Evolutionary conservation across 768 basidiomycete species (phyloP).

Genomic region (Tulasnella sp.): DNA sequence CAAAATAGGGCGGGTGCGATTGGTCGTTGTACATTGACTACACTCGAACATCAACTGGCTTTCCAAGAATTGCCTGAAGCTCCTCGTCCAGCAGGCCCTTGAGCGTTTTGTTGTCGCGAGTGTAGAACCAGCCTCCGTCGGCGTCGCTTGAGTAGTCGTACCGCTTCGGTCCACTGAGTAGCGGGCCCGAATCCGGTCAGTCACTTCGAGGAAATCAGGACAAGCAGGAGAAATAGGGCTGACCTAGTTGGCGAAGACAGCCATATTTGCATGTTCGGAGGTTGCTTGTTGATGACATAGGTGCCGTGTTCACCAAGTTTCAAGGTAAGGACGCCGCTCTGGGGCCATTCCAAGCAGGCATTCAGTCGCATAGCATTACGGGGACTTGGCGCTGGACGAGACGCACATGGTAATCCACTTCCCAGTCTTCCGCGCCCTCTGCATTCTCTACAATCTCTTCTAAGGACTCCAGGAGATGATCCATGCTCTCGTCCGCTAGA

Average conservation of each 20-base stretch:
- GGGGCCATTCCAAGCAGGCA: slow-evolving; percentile 4
- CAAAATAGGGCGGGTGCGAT: not conserved
- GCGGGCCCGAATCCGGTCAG: not conserved
- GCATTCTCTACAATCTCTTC: slow-evolving; percentile 56
- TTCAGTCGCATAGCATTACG: not conserved
- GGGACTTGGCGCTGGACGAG: not conserved
- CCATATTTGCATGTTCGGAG: slow-evolving; percentile 97
- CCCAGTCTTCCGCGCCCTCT: slow-evolving; percentile 44
- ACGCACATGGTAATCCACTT: slow-evolving; percentile 83
- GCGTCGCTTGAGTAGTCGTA: slow-evolving; percentile 52
- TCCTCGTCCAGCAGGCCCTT: slow-evolving; percentile 57
- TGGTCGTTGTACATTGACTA: not conserved
- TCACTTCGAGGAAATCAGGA: not conserved
- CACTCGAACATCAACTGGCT: slow-evolving; percentile 20
- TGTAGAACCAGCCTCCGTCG: slow-evolving; percentile 62
- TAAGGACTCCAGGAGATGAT: slow-evolving; percentile 55
- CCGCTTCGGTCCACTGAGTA: slow-evolving; percentile 73
- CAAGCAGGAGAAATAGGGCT: not conserved
- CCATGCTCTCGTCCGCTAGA: slow-evolving; percentile 69
- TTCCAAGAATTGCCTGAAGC: slow-evolving; percentile 36
- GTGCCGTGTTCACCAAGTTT: slow-evolving; percentile 63
- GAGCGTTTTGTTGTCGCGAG: slow-evolving; percentile 51
- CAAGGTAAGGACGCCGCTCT: slow-evolving; percentile 90
- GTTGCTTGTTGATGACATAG: slow-evolving; percentile 95
- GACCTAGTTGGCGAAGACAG: slow-evolving; percentile 81